Percentiles rank a stretch among this genome's conserved stretches.
Conservation (phyloP, 1,139 yeast species). For the Blastobotrys apis region DNA sequence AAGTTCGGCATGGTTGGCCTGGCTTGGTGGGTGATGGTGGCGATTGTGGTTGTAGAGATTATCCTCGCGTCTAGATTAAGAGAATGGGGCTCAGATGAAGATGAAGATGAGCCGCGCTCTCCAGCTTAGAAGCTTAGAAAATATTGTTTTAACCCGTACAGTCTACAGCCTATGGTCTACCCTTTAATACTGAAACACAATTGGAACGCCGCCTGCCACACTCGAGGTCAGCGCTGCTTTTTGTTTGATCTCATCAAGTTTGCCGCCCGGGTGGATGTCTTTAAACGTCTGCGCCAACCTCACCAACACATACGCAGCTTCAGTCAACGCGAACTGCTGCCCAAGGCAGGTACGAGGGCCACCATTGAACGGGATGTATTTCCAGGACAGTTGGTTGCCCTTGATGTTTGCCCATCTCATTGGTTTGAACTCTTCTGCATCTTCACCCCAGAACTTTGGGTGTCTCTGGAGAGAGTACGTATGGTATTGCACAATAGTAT, state of each 20-base stretch:
- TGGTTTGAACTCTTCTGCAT: slow-evolving; percentile 46
- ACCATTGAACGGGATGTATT: slow-evolving; percentile 53
- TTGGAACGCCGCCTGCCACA: slow-evolving; percentile 10
- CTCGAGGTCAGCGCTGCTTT: slow-evolving; percentile 19
- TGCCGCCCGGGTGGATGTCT: slow-evolving; percentile 10
- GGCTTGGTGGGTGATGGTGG: slow-evolving; percentile 49
- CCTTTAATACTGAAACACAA: background rate
- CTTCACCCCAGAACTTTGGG: slow-evolving; percentile 45
- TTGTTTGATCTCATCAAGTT: slow-evolving; percentile 11
- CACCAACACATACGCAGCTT: slow-evolving; percentile 46
- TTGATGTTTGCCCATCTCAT: slow-evolving; percentile 44
- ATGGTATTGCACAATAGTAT: slow-evolving; percentile 44
- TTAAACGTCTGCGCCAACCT: slow-evolving; percentile 39
- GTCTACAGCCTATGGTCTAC: background rate
- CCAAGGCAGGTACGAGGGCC: slow-evolving; percentile 61
- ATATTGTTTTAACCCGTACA: background rate
- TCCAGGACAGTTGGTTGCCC: slow-evolving; percentile 38
- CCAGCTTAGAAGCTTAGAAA: background rate
- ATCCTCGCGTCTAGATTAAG: slow-evolving; percentile 24
- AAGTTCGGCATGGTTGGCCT: slow-evolving; percentile 43
- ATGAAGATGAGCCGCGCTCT: background rate
- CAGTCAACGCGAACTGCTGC: slow-evolving; percentile 57
- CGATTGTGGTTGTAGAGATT: slow-evolving; percentile 27
- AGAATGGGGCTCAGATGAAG: slow-evolving; percentile 29
- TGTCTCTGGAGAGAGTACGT: slow-evolving; percentile 48